phyloP scores from a whole-genome alignment of 306 rosid genomes.

The Biancaea sappan region DNA sequence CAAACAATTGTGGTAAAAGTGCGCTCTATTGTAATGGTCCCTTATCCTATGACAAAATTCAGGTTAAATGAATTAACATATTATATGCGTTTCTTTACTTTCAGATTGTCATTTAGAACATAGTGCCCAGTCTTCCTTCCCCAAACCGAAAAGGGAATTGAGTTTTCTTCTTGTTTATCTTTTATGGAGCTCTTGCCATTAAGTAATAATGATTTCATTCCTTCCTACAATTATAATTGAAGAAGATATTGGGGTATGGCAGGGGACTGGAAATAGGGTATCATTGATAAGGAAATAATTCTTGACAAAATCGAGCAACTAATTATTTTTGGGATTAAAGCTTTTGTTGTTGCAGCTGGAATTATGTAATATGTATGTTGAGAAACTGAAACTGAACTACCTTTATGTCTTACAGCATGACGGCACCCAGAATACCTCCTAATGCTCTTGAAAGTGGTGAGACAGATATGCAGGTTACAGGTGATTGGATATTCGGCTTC shows the following conservation, averaged over 20 bases:
- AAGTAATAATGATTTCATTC: background rate
- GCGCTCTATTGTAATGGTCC: conserved; percentile 18
- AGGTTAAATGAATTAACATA: conserved; percentile 15
- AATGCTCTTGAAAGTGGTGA: conserved; percentile 81
- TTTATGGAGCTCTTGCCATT: background rate
- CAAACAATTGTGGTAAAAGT: conserved; percentile 15
- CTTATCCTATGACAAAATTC: conserved; percentile 4
- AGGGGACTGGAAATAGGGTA: conserved; percentile 22
- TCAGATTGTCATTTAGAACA: background rate
- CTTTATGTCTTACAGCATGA: conserved; percentile 65
- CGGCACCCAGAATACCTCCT: conserved; percentile 88
- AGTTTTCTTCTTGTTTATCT: background rate
- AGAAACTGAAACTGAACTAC: conserved; percentile 29
- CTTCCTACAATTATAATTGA: background rate
- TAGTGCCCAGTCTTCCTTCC: no score
- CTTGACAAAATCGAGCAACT: conserved; percentile 1
- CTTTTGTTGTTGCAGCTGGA: conserved; percentile 21
- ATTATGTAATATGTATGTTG: conserved; percentile 18
- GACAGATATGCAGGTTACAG: conserved; percentile 77
- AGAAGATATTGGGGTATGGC: conserved; percentile 15
- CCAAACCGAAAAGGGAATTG: background rate
- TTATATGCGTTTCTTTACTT: conserved; percentile 24
- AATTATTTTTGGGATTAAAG: conserved; percentile 28
- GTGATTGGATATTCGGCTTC: conserved; percentile 44
- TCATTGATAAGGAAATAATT: background rate